Conservation (phyloP, 768 basidiomycete genomes). For the Leccinellum albellum region DNA sequence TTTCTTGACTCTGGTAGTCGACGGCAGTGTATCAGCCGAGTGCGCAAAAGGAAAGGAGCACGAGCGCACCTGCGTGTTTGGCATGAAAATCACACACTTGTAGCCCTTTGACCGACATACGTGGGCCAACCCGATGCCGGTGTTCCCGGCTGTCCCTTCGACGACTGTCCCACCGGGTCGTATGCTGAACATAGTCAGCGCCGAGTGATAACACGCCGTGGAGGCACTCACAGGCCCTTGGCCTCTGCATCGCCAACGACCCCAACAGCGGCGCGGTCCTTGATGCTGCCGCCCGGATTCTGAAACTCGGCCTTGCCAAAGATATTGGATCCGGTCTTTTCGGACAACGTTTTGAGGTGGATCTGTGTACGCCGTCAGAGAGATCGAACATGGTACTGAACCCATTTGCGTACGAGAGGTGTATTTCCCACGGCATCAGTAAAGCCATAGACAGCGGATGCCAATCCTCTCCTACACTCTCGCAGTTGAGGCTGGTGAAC, state of each 20-base stretch:
- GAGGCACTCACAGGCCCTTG: conserved; percentile 60
- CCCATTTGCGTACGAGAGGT: conserved; percentile 60
- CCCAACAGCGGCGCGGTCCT: conserved; percentile 93
- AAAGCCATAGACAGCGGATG: conserved; percentile 69
- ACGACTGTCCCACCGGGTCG: conserved; percentile 95
- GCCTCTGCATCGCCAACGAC: conserved; percentile 84
- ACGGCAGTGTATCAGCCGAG: background rate
- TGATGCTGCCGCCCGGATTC: conserved; percentile 96
- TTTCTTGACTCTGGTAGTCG: conserved; percentile 79
- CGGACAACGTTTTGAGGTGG: conserved; percentile 73
- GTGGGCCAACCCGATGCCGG: conserved; percentile 92
- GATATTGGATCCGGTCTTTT: conserved; percentile 78
- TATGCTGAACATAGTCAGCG: conserved; percentile 43
- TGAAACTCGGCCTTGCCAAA: conserved; percentile 98
- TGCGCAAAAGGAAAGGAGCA: background rate
- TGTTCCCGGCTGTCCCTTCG: conserved; percentile 98
- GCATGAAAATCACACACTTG: conserved; percentile 99
- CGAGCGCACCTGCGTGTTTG: conserved; percentile 72
- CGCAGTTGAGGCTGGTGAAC: conserved; percentile 7
- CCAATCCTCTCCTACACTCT: conserved; percentile 29
- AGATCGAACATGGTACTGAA: background rate
- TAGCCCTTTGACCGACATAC: conserved; percentile 92
- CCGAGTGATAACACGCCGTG: background rate
- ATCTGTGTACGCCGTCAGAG: conserved; percentile 50
- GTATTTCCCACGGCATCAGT: conserved; percentile 90